Percentiles rank a stretch among this genome's conserved stretches.
phyloP scores from a whole-genome alignment of 2,329 filamentous ascomycete genomes.

The Scedosporium dehoogii region DNA sequence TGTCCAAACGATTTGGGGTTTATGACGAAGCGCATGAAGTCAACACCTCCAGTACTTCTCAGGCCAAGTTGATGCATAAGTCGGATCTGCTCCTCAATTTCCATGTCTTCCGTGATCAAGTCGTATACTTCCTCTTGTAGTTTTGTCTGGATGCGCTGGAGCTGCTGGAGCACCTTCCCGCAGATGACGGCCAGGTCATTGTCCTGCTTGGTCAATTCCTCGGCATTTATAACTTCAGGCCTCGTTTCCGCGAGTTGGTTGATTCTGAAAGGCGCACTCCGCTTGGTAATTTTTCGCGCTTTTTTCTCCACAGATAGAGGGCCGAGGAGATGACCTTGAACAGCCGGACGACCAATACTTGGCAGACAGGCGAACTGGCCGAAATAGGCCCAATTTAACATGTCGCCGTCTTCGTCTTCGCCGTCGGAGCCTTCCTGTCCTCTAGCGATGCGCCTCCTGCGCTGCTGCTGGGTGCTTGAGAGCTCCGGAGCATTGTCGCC shows the following conservation, averaged over 20 bases:
- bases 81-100: constrained; percentile 32
- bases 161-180: constrained; percentile 56
- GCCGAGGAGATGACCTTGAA: constrained; percentile 77
- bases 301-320: constrained; percentile 86
- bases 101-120: constrained; percentile 33
- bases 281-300: constrained; percentile 57
- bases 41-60: constrained; percentile 58
- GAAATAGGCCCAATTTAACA: constrained; percentile 77
- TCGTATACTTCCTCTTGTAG: constrained; percentile 35
- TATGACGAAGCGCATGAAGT: constrained; percentile 77
- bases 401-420: constrained; percentile 64
- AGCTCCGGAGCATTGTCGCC: constrained; percentile 41
- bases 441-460: constrained; percentile 24
- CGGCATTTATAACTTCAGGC: constrained; percentile 66
- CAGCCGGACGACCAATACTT: constrained; percentile 60
- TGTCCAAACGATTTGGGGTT: constrained; percentile 89
- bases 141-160: constrained; percentile 39
- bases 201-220: constrained; percentile 67
- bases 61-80: constrained; percentile 59
- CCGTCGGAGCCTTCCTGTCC: constrained; percentile 38
- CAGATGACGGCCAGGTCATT: constrained; percentile 74
- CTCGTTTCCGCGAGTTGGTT: constrained; percentile 60
- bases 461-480: constrained; percentile 37
- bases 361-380: constrained; percentile 70
- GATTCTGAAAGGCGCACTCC: constrained; percentile 59